Base-by-base conservation (phyloP, 2,329 filamentous ascomycete genomes). In the Dactylellina cionopaga region DNA sequence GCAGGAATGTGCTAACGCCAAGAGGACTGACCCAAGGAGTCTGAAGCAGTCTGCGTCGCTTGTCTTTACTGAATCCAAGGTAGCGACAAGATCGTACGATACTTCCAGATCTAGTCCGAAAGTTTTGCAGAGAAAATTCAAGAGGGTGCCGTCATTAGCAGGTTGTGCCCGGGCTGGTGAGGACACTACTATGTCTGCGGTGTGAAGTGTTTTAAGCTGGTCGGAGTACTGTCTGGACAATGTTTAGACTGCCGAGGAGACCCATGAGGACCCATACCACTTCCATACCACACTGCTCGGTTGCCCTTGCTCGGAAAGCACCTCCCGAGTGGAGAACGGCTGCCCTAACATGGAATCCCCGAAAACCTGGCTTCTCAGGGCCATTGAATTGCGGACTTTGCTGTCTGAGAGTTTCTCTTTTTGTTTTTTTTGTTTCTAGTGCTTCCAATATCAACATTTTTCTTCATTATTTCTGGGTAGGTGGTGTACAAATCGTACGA, bases 151-250 rank as follows among this genome's bases (percentile, higher is more conserved):
- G n/a, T n/a, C n/a, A n/a, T n/a, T 5, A 22, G 13, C 4, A 24
- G 6, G 41, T 6, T 19, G n/a, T 46, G 41, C 41, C 15, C 15
- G 19, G 49, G 49, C 19, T 17, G 51, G 39, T 27, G 43, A 55
- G 41, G 41, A 51, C 52, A 37, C 35, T n/a, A 71, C 51, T 72
- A 35, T 64, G 59, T 72, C 54, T 72, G 68, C 25, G 52, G 68
- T 72, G 35, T 27, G 11, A 24, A 65, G 41, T 63, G 68, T 72
- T 72, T 72, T 64, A 72, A 56, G 59, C 59, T 72, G 66, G 65
- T 72, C 68, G 59, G 68, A 72, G 59, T 15, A 29, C 37, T 72
- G 68, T 72, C 68, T 65, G 68, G 59, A 60, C 17, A 37, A 33
- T 65, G 68, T 72, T 64, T 72, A 54, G 46, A 39, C 59, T 71